Base-by-base conservation (phyloP, 2,329 filamentous ascomycete species). In the Beauveria scarabaeidicola region DNA sequence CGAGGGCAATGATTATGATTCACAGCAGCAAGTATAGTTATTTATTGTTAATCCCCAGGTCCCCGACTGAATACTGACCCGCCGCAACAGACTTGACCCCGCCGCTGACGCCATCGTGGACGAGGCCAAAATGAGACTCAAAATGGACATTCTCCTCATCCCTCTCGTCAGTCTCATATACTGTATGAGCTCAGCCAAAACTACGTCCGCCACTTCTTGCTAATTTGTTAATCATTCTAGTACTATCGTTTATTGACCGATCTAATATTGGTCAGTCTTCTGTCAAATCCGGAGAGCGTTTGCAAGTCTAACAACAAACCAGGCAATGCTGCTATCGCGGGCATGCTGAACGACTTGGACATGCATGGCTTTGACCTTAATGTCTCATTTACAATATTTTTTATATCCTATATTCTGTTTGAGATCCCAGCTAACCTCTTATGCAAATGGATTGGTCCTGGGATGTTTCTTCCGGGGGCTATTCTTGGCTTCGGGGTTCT, bases 371-470 rank as follows among this genome's bases (percentile, higher is more conserved):
- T 85, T 63, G 83, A 86, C 63, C 87, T 86, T 73, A 88, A 88
- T 60, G 69, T 72, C 15, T 74, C 86, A 0, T 74, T 88, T 1
- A 83, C 82, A 5, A 67, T 82, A 54, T 88, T 87, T 68, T 88
- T 85, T 67, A 76, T 88, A 65, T 80, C 79, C 1, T 88, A 87
- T 68, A 86, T 88, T 60, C 27, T 87, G 29, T 85, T 85, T 62
- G 81, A 87, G 65, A 85, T 88, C 21, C 85, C 86, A 0, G 77
- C 75, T 40, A 88, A 83, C 61, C 78, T 86, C 61, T 69, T 74
- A 11, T 87, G 84, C 74, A 88, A 88, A 67, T 82, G 75, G 71
- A 72, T 88, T 6, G 84, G 85, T 0, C 86, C 85, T 0, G 84
- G 83, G 13, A 86, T 81, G 81, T 88, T 83, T 65, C 79, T 88